A percentile compares a stretch with the other conserved stretches of the same genome.
Conservation (phyloP, 139 green algal species). For the Klebsormidium nitens region DNA sequence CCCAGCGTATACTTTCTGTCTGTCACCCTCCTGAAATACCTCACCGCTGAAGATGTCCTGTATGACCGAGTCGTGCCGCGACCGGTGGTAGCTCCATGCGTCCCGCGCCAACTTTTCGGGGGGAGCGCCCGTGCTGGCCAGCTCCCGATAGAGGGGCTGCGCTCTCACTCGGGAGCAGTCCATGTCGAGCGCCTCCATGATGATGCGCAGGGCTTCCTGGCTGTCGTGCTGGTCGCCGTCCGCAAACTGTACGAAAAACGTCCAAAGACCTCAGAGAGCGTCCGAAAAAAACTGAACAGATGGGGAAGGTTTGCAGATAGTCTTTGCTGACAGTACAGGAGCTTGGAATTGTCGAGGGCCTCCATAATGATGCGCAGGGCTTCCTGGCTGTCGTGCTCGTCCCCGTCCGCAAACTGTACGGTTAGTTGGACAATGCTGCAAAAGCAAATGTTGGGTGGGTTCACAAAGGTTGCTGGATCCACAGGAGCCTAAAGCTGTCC, state of each 20-base stretch:
- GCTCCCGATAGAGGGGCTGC: conserved; percentile 52
- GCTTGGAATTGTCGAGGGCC: conserved; percentile 84
- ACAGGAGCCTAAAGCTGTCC: too few relatives aligned
- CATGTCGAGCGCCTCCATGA: conserved; percentile 92
- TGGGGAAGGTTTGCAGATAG: too few relatives aligned
- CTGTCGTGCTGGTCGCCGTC: conserved; percentile 89
- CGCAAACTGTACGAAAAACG: too few relatives aligned
- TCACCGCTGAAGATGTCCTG: conserved; percentile 67
- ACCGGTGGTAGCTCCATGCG: conserved; percentile 52
- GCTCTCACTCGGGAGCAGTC: conserved; percentile 59
- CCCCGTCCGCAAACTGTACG: conserved; percentile 86
- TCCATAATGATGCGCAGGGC: conserved; percentile 91
- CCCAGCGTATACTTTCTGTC: too few relatives aligned
- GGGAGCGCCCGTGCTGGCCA: conserved; percentile 46
- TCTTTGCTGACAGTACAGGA: too few relatives aligned
- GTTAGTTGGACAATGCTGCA: too few relatives aligned
- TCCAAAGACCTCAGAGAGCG: too few relatives aligned
- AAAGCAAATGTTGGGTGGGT: too few relatives aligned
- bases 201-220: conserved; percentile 79
- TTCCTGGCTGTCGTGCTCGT: conserved; percentile 83
- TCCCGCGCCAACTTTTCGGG: conserved; percentile 45
- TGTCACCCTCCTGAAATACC: background rate
- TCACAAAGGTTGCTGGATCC: too few relatives aligned
- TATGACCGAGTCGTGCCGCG: conserved; percentile 60
- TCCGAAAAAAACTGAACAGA: too few relatives aligned